Percentiles rank a stretch among this genome's conserved stretches.
Evolutionary conservation across 495 filamentous ascomycete species (phyloP).

Genomic region (Glonium stellatum): DNA sequence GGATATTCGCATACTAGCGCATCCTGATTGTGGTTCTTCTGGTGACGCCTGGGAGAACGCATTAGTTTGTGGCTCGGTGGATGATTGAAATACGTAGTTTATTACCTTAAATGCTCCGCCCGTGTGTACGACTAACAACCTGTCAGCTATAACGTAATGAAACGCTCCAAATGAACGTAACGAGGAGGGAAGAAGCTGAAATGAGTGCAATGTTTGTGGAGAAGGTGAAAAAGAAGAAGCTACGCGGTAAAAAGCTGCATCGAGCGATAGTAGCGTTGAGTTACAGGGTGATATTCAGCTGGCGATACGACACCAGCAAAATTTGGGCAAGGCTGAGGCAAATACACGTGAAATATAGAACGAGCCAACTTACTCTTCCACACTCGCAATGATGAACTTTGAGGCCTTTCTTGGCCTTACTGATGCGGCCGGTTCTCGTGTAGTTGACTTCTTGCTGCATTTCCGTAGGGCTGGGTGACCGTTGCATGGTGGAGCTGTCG

Average conservation of each 20-base stretch:
- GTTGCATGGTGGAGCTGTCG: conserved; percentile 27
- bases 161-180: background rate
- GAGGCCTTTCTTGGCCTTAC: conserved; percentile 39
- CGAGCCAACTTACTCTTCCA: conserved; percentile 32
- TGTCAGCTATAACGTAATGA: background rate
- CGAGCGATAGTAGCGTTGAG: background rate
- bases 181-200: background rate
- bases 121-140: conserved; percentile 48
- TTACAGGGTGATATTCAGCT: background rate
- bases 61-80: conserved; percentile 1
- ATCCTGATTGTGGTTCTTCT: conserved; percentile 71
- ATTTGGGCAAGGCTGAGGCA: background rate
- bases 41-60: conserved; percentile 60
- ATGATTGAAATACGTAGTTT: background rate
- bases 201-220: background rate
- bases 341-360: conserved; percentile 5
- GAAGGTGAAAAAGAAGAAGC: background rate
- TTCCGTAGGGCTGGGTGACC: conserved; percentile 22
- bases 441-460: conserved; percentile 29
- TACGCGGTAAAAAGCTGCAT: background rate
- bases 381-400: conserved; percentile 37
- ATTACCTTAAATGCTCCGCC: conserved; percentile 75
- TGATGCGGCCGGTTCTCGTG: conserved; percentile 37
- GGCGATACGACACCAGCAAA: background rate
- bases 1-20: conserved; percentile 59